A percentile compares a stretch with the other conserved stretches of the same genome.
phyloP scores from a whole-genome alignment of 257 asterid genomes.

The Ilex asprella region DNA sequence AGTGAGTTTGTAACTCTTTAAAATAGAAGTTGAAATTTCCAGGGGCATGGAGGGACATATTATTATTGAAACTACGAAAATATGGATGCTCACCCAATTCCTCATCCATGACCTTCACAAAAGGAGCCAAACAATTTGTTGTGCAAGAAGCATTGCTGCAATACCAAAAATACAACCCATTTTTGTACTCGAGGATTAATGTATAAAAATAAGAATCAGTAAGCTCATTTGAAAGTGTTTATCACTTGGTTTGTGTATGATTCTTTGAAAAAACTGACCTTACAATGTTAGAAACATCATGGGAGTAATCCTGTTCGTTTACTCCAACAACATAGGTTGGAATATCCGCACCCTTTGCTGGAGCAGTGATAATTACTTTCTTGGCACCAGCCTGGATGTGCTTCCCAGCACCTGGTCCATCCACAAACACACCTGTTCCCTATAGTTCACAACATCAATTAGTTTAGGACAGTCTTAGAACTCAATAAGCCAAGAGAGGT shows the following conservation, averaged over 20 bases:
- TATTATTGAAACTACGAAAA: too few species aligned
- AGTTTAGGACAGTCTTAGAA: too few species aligned
- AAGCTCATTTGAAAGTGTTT: too few species aligned
- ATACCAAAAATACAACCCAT: not conserved
- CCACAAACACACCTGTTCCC: constrained; percentile 96
- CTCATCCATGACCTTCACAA: constrained; percentile 75
- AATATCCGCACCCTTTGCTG: constrained; percentile 92
- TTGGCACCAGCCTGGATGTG: constrained; percentile 97
- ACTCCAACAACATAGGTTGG: constrained; percentile 91
- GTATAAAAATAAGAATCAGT: too few species aligned
- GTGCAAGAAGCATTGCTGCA: constrained; percentile 97
- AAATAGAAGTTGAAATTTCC: too few species aligned
- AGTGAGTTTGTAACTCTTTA: not conserved
- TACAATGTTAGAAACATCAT: constrained; percentile 71
- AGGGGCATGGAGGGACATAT: too few species aligned
- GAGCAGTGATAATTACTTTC: constrained; percentile 94
- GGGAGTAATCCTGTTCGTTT: constrained; percentile 69
- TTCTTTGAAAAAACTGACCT: constrained; percentile 31
- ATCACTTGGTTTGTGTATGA: too few species aligned
- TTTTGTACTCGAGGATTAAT: not conserved
- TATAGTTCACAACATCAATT: constrained; percentile 15
- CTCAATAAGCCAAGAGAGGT: not conserved
- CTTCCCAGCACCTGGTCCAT: constrained; percentile 96
- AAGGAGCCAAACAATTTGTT: constrained; percentile 95
- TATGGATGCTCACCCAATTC: constrained; percentile 49